These are phyloP conservation scores for Sugiyamaella chiloensis DNA, from an alignment of 805 yeast species.

Conservation along the genomic window DNA sequence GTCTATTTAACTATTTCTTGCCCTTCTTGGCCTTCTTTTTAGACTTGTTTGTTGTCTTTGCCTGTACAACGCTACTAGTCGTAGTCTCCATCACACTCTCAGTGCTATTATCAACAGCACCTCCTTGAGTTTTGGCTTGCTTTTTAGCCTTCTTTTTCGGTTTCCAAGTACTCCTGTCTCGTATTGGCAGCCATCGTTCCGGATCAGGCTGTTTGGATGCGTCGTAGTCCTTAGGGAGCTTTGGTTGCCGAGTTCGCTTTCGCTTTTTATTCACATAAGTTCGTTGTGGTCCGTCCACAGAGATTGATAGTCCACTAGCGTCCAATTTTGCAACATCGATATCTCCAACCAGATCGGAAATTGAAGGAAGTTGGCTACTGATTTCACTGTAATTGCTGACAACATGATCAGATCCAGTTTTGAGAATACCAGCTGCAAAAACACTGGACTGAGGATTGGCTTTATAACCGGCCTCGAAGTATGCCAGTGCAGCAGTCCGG, in stretches of 20 bases:
- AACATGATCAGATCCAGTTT: conserved; percentile 25
- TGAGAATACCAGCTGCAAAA: conserved; percentile 20
- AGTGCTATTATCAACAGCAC: conserved; percentile 40
- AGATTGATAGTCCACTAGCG: conserved; percentile 23
- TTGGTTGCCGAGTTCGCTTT: conserved; percentile 30
- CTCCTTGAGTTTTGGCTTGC: conserved; percentile 57
- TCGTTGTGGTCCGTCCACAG: conserved; percentile 35
- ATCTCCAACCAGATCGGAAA: conserved; percentile 21
- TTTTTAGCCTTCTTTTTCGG: conserved; percentile 67
- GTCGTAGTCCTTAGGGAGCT: conserved; percentile 43
- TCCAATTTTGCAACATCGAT: conserved; percentile 28
- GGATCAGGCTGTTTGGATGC: conserved; percentile 45
- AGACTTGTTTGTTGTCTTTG: conserved; percentile 21
- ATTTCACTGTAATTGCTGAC: conserved; percentile 18
- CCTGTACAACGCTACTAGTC: conserved; percentile 14
- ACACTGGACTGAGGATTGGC: conserved; percentile 7
- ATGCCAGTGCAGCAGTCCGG: conserved; percentile 29
- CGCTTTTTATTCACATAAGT: conserved; percentile 32
- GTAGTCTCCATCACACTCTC: conserved; percentile 15
- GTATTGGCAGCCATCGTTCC: conserved; percentile 91
- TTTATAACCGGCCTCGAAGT: conserved; percentile 27
- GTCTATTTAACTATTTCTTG: conserved; percentile 27
- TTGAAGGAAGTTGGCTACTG: conserved; percentile 9
- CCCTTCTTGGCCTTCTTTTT: conserved; percentile 35
- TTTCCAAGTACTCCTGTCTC: conserved; percentile 78